Base-by-base conservation (phyloP, 2,329 filamentous ascomycete species). In the Colletotrichum graminicola region DNA sequence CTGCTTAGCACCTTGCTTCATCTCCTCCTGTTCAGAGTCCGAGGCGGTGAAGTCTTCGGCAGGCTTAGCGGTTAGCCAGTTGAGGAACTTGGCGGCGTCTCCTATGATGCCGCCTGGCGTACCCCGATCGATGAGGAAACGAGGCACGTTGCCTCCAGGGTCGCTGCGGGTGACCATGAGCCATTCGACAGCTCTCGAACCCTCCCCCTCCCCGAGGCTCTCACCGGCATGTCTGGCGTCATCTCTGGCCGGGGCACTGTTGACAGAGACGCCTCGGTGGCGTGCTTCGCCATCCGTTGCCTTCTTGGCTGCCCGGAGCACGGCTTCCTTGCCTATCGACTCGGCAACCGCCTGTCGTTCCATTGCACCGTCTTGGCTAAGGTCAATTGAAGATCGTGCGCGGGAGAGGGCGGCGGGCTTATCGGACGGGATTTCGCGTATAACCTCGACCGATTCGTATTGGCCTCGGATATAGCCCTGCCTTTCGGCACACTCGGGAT, bases 381-480 rank as follows among this genome's bases (percentile, higher is more conserved):
- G 74, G 71, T 88, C 83, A 5, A 82, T 78, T 0, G 85, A 84
- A 23, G 86, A 88, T 34, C 80, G 78, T 7, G 81, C 81, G 73
- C 82, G 82, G 41, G 82, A 82, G 12, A 82, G 81, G 34, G 74
- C 73, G 8, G 73, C 73, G 3, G 82, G 79, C 74, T 84, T 79
- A 54, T 85, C 83, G 12, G 90, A 78, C 0, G 91, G 92, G 18
- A 98, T 88, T 80, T 98, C 95, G 61, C 95, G 87, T 68, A 98
- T 95, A 75, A 97, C 87, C 81, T 98, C 95, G 21, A 98, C 92
- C 1, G 93, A 97, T 83, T 98, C 95, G 76, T 98, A 98, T 74
- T 91, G 87, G 3, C 95, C 95, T 51, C 94, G 88, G 60, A 97
- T 93, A 78, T 92, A 95, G 21, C 93, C 93, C 70, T 88, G 83